Base-by-base conservation (phyloP, 495 filamentous ascomycete genomes). In the Penicillium silybi region DNA sequence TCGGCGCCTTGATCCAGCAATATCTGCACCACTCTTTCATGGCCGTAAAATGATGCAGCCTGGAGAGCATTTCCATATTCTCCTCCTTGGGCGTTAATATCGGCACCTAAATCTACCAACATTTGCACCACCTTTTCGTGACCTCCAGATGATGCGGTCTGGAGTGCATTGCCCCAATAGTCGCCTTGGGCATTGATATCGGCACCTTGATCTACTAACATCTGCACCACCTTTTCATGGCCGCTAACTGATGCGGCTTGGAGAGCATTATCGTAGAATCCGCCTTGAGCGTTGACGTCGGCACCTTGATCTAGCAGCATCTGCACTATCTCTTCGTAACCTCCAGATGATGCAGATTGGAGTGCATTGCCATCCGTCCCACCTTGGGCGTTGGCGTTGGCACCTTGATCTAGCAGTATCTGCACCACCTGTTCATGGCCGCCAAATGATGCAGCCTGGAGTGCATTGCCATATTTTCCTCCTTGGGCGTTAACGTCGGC, bases 381-480 rank as follows among this genome's bases (percentile, higher is more conserved):
- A 47, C 38, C 29, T 45, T 58, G 50, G 41, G 48, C 50, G 38
- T 61, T 58, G 7, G 54, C 40, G 35, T 58, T 44, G 10, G 56
- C 56, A 1, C 58, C 56, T 19, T 27, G 32, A 16, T 58, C 47
- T n/a, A 62, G 27, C 44, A 62, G 46, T 6, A 59, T 38, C 45
- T 59, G 46, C 19, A 51, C 54, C 15, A 61, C 29, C 3, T 26
- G 22, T 6, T 39, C 22, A 34, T 54, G 37, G 15, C 45, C 50
- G 15, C 19, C 7, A 41, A 16, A 39, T 9, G 35, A 44, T 32
- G 56, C 59, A 35, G 47, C 52, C 8, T 46, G 43, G 23, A 62
- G 44, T 37, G 58, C 49, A 44, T 37, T 59, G 10, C 48, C 42
- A 29, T 38, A 38, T 2, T 6, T 1, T 38, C 16, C 10, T 1